Evolutionary conservation across 345 rosid species (phyloP), one percentile per base, ranked within the genome.

Genomic region (Laguncularia racemosa): DNA sequence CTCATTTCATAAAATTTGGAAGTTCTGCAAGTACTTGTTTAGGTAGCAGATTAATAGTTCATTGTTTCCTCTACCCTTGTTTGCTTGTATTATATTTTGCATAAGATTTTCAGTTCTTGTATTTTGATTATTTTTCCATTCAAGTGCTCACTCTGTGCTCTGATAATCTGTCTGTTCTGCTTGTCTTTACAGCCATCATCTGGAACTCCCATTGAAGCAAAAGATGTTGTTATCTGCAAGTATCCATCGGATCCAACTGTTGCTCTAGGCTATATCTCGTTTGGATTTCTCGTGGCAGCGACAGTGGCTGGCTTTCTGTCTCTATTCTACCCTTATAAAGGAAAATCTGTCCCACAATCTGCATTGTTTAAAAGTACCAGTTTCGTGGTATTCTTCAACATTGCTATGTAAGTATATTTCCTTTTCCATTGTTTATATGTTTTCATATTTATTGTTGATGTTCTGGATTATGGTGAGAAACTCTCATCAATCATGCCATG

Each of bases 241-340:
- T 89, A 86, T 71, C 84, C 91, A 55, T 73, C 84, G 14, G 97
- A 89, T 76, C 90, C 92, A 4, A 67, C 84, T 6, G 89, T 89
- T 23, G 73, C 52, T 33, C 75, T 86, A 62, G 97, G 97, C 17
- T 86, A 79, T 65, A 71, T 89, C 33, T 86, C 97, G n/a, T 76
- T 86, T 55, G 84, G 65, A 7, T 89, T 84, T 64, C 95, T 89
- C 48, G 14, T 76, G 2, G 69, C 81, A 10, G 66, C 81, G 38
- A 61, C 87, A 1, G 55, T 53, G 14, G 88, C 72, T 3, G 97
- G 97, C 1, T 81, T 73, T 69, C 46, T 67, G 33, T 73, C 97
- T 50, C 79, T 86, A 64, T 82, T 89, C 73, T 75, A 84, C 23
- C 82, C 95, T 45, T 89, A 89, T 80, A 78, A 82, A 67, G 96